Evolutionary conservation across 2,329 filamentous ascomycete genomes (phyloP).

Genomic region (Verticillium nubilum): DNA sequence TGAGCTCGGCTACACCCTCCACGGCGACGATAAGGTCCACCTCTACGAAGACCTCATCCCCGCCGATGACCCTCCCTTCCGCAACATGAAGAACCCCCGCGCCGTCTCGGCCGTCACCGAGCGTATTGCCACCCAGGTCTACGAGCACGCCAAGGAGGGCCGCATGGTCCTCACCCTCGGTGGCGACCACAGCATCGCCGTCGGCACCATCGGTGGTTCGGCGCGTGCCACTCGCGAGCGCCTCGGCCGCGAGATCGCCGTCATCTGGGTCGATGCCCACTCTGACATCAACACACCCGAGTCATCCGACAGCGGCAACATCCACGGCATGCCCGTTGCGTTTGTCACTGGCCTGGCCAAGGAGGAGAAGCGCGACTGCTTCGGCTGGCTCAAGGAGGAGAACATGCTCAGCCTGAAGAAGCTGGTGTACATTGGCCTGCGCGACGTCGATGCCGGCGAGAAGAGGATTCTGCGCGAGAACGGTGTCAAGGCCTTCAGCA

Average conservation of each 20-base stretch:
- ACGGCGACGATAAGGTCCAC: conserved; percentile 79
- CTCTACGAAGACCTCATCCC: conserved; percentile 74
- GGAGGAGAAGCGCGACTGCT: conserved; percentile 55
- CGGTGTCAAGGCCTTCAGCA: conserved; percentile 92
- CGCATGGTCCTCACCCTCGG: conserved; percentile 89
- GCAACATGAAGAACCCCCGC: conserved; percentile 90
- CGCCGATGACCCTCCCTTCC: conserved; percentile 67
- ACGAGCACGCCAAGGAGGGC: conserved; percentile 76
- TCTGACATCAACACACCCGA: conserved; percentile 97
- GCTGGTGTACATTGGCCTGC: conserved; percentile 92
- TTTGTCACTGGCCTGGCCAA: conserved; percentile 83
- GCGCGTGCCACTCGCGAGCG: conserved; percentile 83
- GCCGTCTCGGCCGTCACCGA: conserved; percentile 81
- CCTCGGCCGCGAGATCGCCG: conserved; percentile 74
- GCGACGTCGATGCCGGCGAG: conserved; percentile 90
- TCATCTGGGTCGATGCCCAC: conserved; percentile 98
- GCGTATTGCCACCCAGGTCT: conserved; percentile 76
- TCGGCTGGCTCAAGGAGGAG: conserved; percentile 82
- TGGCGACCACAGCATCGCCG: conserved; percentile 94
- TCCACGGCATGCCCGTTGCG: conserved; percentile 95
- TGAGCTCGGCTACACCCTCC: conserved; percentile 83
- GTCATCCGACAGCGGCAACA: conserved; percentile 82
- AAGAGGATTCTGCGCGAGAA: conserved; percentile 86
- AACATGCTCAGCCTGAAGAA: conserved; percentile 69
- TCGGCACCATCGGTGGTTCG: conserved; percentile 84